Evolutionary conservation across 2,329 filamentous ascomycete genomes (phyloP), one percentile per base, ranked within the genome.

Genomic region (Calonectria henricotiae): DNA sequence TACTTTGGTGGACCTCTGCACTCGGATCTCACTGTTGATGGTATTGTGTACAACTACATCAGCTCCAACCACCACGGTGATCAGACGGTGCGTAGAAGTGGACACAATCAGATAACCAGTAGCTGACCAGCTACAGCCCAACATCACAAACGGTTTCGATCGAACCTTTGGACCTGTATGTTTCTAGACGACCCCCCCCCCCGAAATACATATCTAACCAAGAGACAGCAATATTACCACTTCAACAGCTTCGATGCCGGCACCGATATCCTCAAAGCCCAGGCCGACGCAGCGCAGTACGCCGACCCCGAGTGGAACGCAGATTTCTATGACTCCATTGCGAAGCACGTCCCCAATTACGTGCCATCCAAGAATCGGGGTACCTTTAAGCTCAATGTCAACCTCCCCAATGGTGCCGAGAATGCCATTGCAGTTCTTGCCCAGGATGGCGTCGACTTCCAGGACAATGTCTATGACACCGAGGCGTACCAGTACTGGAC

Each of bases 31-130:
- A 86, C 86, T 0, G 90, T 92, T 0, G 90, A 92, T 73, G 90
- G 89, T 0, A 91, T 92, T 55, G 85, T 92, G 0, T 91, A 92
- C 78, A 91, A 92, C 75, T 92, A 92, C 75, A 86, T 80, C 79
- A 86, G 88, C 6, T 89, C 87, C 0, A 91, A 91, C 69, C 89
- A 92, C 72, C 89, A 92, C 65, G 89, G 90, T 6, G 88, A 89
- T 69, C 87, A 88, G 47, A 89, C 88, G 15, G 76, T 78, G 35
- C 43, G 75, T 60, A 11, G 2, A 2, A 0, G 2, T 0, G 5
- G 32, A 0, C 2, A 25, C 0, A 12, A 4, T 1, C 1, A 23
- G 44, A 39, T 47, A 5, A 12, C 20, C 8, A 4, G 47, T 12
- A 25, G 20, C 71, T 77, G 46, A 77, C 17, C 15, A 37, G 9